Conservation (phyloP, 306 rosid genomes). For the Boehmeria nivea region DNA sequence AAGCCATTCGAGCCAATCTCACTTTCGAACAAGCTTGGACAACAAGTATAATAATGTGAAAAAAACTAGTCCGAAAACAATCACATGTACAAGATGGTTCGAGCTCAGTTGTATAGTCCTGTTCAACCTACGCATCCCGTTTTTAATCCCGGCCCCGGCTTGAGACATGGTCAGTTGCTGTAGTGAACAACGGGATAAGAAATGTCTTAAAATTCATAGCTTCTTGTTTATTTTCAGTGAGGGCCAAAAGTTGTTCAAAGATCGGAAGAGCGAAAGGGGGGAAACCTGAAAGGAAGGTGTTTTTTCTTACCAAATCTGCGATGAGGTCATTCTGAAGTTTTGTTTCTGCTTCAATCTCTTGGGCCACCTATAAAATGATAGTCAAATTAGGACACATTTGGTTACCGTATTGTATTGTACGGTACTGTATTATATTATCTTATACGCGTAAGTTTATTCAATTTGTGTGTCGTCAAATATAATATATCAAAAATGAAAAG, state of each 20-base stretch:
- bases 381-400: no score
- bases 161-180: slow-evolving; percentile 33
- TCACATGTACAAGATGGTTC: slow-evolving; percentile 27
- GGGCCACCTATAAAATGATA: slow-evolving; percentile 40
- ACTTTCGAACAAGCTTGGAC: slow-evolving; percentile 25
- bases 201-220: slow-evolving; percentile 12
- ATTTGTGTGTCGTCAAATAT: no score
- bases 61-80: slow-evolving; percentile 24
- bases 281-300: background rate
- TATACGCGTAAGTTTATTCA: no score
- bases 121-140: slow-evolving; percentile 29
- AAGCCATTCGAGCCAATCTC: no score
- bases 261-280: no score
- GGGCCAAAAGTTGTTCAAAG: background rate
- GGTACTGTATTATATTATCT: no score
- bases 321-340: slow-evolving; percentile 29
- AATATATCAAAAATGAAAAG: no score
- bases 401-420: no score
- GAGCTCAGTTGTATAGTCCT: slow-evolving; percentile 19
- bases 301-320: slow-evolving; percentile 15
- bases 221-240: background rate
- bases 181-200: slow-evolving; percentile 8
- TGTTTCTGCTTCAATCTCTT: slow-evolving; percentile 31
- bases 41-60: slow-evolving; percentile 24
- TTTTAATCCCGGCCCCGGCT: slow-evolving; percentile 32